Evolutionary conservation across 768 basidiomycete genomes (phyloP), one percentile per base, ranked within the genome.

Genomic region (Clathrus columnatus): DNA sequence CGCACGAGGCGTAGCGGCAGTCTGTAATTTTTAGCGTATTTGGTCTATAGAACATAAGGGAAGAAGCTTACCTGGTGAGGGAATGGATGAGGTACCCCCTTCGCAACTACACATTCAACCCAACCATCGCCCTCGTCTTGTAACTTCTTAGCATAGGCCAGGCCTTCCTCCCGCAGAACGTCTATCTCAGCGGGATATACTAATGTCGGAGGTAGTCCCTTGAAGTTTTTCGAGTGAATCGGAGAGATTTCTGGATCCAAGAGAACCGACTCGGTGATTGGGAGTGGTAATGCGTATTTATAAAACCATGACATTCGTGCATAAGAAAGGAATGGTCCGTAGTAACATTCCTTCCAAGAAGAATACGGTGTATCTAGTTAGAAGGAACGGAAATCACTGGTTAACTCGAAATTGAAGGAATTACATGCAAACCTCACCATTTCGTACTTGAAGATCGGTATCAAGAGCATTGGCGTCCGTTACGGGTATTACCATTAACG

Each of bases 301-400:
- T 55, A 55, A 20, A 55, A 55, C 54, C 54, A 55, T 20, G 54
- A 48, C 54, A 55, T 55, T 20, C 54, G 54, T 18, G 54, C 54
- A 26, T 55, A 47, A 16, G 54, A 55, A 7, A 55, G 27, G 20
- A 55, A 55, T 3, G 54, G 54, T 27, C 45, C 42, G 28, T 55
- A 44, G 21, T 55, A 47, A 20, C 46, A 47, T 28, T 55, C 54
- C 16, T 47, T 55, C 54, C 54, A 55, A 8, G 54, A 55, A 20
- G 28, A 47, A 36, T 55, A 29, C 10, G 54, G 54, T 7, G 44
- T 28, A 36, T 55, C 54, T 55, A 27, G 21, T 27, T 16, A 26
- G 42, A 17, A 32, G 20, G 46, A 20, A 23, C 7, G 18, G 23
- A 44, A 23, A 48, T 18, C 18, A 17, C 14, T 24, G 16, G n/a